Conservation (phyloP, 2,329 filamentous ascomycete genomes). For the Aspergillus transmontanensis region DNA sequence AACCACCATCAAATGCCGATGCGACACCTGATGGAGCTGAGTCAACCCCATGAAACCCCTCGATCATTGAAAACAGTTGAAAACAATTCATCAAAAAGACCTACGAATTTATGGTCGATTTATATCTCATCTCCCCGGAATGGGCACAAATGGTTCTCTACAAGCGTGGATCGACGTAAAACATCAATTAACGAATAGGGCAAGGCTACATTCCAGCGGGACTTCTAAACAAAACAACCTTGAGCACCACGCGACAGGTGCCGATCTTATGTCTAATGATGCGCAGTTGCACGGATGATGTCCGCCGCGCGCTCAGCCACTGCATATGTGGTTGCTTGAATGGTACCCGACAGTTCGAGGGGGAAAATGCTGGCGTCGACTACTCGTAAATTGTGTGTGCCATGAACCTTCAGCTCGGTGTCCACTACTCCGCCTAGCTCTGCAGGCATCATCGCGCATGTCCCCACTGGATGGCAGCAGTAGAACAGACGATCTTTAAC, state of each 20-base stretch:
- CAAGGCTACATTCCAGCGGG: neutral
- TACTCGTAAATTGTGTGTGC: slow-evolving; percentile 34
- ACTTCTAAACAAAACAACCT: neutral
- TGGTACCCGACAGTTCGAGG: slow-evolving; percentile 38
- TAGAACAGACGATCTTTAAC: slow-evolving; percentile 26
- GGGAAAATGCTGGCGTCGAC: slow-evolving; percentile 41
- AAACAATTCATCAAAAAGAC: neutral
- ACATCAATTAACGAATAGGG: neutral
- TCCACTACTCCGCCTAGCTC: slow-evolving; percentile 35
- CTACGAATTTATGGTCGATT: neutral
- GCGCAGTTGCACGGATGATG: slow-evolving; percentile 18
- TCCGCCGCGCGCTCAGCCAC: slow-evolving; percentile 36
- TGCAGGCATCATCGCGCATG: slow-evolving; percentile 36
- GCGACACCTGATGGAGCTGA: neutral
- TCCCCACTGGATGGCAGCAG: slow-evolving; percentile 33
- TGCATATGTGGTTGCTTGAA: slow-evolving; percentile 41
- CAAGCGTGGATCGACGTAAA: neutral
- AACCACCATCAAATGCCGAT: slow-evolving; percentile 6
- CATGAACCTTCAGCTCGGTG: slow-evolving; percentile 29
- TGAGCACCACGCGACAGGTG: neutral
- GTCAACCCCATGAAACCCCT: neutral
- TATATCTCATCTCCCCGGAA: neutral
- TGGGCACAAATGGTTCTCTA: neutral
- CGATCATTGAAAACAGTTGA: neutral
- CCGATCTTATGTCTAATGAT: neutral